phyloP scores from a whole-genome alignment of 2,329 filamentous ascomycete genomes.

The Paecilomyces niveus region DNA sequence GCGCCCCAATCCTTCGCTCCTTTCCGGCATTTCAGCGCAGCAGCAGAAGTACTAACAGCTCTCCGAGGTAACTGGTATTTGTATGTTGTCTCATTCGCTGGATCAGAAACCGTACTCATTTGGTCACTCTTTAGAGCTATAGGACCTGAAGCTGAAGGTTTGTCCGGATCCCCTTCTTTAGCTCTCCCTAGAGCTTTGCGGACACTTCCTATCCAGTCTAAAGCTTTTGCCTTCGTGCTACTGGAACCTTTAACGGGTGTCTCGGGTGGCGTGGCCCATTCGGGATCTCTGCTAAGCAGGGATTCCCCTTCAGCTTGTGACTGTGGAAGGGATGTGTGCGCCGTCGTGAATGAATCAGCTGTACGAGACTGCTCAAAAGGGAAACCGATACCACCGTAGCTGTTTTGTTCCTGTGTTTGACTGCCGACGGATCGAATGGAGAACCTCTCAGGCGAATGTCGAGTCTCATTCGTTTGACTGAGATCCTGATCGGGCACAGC shows the following conservation, averaged over 20 bases:
- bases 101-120: background rate
- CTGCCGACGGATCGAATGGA: conserved; percentile 12
- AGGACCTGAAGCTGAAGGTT: background rate
- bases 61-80: conserved; percentile 28
- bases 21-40: conserved; percentile 43
- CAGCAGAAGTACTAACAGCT: conserved; percentile 42
- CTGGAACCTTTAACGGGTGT: background rate
- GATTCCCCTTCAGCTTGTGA: conserved; percentile 42
- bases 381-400: conserved; percentile 17
- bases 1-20: conserved; percentile 47
- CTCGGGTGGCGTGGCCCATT: background rate
- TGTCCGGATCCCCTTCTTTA: conserved; percentile 8
- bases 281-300: background rate
- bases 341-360: conserved; percentile 46
- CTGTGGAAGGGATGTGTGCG: conserved; percentile 42
- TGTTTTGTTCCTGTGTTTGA: conserved; percentile 13
- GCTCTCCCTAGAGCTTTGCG: conserved; percentile 53
- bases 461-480: background rate
- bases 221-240: conserved; percentile 42
- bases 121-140: conserved; percentile 8
- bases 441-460: conserved; percentile 18
- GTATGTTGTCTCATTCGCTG: background rate
- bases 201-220: conserved; percentile 62
- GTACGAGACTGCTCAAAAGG: conserved; percentile 33
- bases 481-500: background rate